A percentile compares a stretch with the other conserved stretches of the same genome.
These are phyloP conservation scores for Hymenoscyphus infarciens DNA, from an alignment of 2,329 filamentous ascomycete genomes.

Conservation along the genomic window DNA sequence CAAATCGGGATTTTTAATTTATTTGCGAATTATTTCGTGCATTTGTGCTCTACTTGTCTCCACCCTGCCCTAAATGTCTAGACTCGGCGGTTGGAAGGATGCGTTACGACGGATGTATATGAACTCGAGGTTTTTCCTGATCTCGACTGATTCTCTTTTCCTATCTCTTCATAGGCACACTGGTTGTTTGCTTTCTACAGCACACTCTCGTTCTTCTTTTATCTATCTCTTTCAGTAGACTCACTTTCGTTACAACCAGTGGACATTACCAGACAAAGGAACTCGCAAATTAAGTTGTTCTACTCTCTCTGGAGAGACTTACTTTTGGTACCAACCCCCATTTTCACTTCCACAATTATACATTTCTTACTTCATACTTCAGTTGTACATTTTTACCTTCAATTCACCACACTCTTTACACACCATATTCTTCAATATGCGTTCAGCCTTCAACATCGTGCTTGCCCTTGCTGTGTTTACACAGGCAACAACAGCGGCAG, in stretches of 20 bases:
- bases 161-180: not conserved
- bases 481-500: constrained; percentile 8
- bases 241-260: not conserved
- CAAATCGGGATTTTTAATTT: not conserved
- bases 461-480: constrained; percentile 4
- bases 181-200: constrained; percentile 1
- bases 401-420: not conserved
- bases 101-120: not conserved
- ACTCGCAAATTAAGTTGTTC: not conserved
- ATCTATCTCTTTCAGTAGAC: not conserved
- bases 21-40: constrained; percentile 1
- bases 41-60: not conserved
- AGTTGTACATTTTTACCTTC: not conserved
- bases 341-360: not conserved
- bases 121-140: not conserved
- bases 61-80: not conserved
- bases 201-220: not conserved
- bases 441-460: constrained; percentile 1
- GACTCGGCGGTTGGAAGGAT: not conserved
- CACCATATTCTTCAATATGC: constrained; percentile 8
- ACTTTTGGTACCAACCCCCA: not conserved
- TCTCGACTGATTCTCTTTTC: not conserved
- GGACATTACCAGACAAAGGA: not conserved
- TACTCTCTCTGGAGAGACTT: not conserved
- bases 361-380: not conserved